Base-by-base conservation (phyloP, 1,284 basidiomycete species). In the Rhodotorula mucilaginosa region DNA sequence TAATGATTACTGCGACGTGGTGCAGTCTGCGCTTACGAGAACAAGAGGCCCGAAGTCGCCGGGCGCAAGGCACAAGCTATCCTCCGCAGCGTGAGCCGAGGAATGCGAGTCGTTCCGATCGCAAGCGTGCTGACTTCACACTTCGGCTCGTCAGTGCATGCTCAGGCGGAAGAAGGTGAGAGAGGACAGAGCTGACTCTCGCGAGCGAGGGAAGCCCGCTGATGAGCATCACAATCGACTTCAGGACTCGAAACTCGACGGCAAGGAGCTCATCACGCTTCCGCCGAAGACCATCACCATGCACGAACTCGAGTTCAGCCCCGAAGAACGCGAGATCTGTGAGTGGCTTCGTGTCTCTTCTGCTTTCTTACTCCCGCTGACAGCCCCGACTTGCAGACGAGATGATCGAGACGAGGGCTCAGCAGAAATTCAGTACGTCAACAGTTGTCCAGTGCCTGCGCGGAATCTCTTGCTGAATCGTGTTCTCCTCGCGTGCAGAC, bases 281-380 rank as follows among this genome's bases (percentile, higher is more conserved):
- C 88, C 87, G 4, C 72, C 81, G 34, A 88, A 87, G 78, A 82
- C 81, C 0, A 79, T 89, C 5, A 79, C 84, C 16, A 80, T 89
- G 15, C 76, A 81, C 59, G 84, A 80, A 68, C 80, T 88, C 18
- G 81, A 84, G 54, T 88, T 88, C 74, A 81, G 83, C 0, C 68
- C 80, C 31, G 87, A 88, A 77, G 87, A 88, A 72, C 81, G 85
- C 16, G 84, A 85, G 5, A 83, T 90, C 15, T 87, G 87, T 74
- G 80, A 82, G 10, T 85, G 84, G 82, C 86, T 85, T 70, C 67
- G 79, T 68, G 46, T 47, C 51, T 34, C 52, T 51, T 51, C 8
- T 2, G 18, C 15, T 10, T 1, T 44, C 19, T 3, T 4, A 1
- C 29, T 48, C 26, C 18, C 34, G 44, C 21, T 8, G 16, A 7